Evolutionary conservation across 192 early-diverging fungal genomes (phyloP), one percentile per base, ranked within the genome.

Genomic region (Bifiguratus adelaidae): DNA sequence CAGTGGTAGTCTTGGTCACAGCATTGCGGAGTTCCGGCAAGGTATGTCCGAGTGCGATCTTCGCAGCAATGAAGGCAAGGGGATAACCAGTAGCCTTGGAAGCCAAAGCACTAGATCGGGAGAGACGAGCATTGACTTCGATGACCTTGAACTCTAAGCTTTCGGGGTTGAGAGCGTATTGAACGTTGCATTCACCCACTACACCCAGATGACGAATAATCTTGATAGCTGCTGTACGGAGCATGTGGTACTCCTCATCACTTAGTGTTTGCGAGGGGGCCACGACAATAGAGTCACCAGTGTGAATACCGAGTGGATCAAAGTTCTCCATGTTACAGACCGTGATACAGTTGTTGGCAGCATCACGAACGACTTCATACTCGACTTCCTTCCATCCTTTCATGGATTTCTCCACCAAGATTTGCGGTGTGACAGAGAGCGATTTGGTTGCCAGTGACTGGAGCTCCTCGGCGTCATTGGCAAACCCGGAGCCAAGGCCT

Each of bases 271-370:
- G 92, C 47, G 79, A 83, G 18, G 95, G 95, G 4, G 95, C 95
- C 20, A 98, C 91, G 7, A 98, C 95, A 43, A 98, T 98, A n/a
- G 91, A 94, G 63, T 98, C 95, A 48, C 95, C 95, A 2, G 95
- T 98, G 70, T 98, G 95, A 32, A 90, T 88, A 19, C 95, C 92
- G 27, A 98, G 82, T 19, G 95, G 95, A 53, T 98, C 95, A 76
- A 98, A 96, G 82, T 98, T 98, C 65, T 98, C 92, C 92, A 96
- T 98, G 76, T 98, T 98, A 68, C 95, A 98, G 30, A 98, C 93
- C 21, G 95, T 96, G 45, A 99, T 92, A 66, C 95, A 99, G 73
- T 99, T 99, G 68, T 99, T 81, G 40, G 81, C 77, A 38, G 88
- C 81, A 66, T 99, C 95, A 52, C 95, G 85, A 21, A 99, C 92